These are phyloP conservation scores for Cladophialophora bantiana DNA, from an alignment of 2,329 filamentous ascomycete genomes.

Conservation along the genomic window DNA sequence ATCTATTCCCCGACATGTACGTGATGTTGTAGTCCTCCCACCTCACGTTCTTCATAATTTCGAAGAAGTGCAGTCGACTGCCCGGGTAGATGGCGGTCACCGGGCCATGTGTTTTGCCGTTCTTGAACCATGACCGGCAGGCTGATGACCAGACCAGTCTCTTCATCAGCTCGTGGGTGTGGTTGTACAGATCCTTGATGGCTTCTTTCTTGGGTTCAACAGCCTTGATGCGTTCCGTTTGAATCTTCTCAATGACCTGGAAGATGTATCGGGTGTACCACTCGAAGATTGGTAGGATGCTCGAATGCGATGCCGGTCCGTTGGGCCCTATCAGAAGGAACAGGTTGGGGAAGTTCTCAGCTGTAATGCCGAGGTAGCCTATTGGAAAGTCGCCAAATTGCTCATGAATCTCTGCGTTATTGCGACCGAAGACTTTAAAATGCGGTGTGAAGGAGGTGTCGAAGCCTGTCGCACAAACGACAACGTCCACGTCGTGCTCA, in stretches of 20 bases:
- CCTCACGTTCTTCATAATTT: slow-evolving; percentile 45
- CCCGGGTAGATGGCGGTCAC: slow-evolving; percentile 38
- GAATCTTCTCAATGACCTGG: slow-evolving; percentile 42
- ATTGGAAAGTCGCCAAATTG: slow-evolving; percentile 38
- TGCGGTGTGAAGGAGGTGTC: slow-evolving; percentile 47
- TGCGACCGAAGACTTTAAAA: slow-evolving; percentile 46
- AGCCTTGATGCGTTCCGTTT: slow-evolving; percentile 38
- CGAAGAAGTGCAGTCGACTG: slow-evolving; percentile 47
- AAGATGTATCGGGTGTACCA: slow-evolving; percentile 40
- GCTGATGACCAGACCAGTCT: slow-evolving; percentile 38
- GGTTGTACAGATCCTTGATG: slow-evolving; percentile 47
- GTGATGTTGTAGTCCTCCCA: slow-evolving; percentile 51
- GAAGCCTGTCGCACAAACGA: slow-evolving; percentile 51
- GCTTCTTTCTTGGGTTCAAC: slow-evolving; percentile 41
- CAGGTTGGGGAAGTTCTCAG: slow-evolving; percentile 43
- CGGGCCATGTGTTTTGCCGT: slow-evolving; percentile 34
- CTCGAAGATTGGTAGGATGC: slow-evolving; percentile 42
- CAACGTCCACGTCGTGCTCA: slow-evolving; percentile 45
- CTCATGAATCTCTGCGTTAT: slow-evolving; percentile 39
- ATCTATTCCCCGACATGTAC: slow-evolving; percentile 48
- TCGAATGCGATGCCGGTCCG: slow-evolving; percentile 42
- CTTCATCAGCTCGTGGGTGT: slow-evolving; percentile 51
- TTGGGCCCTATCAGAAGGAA: slow-evolving; percentile 43
- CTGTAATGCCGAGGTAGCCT: slow-evolving; percentile 35
- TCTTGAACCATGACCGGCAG: slow-evolving; percentile 36